A percentile compares a stretch with the other conserved stretches of the same genome.
phyloP scores from a whole-genome alignment of 148 eudicot genomes.

The Bassia scoparia region DNA sequence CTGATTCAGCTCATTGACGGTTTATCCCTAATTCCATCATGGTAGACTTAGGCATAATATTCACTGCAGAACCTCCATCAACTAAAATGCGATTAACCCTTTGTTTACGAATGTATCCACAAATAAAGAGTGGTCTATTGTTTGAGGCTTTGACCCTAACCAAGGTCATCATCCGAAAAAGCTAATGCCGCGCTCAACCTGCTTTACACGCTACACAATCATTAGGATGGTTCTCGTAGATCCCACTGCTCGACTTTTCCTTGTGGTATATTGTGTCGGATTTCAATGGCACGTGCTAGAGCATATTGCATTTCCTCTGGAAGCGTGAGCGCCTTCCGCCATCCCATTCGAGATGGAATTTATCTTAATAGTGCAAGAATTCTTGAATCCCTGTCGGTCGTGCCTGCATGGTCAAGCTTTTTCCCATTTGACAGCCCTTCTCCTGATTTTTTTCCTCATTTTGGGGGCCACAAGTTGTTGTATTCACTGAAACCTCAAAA shows the following conservation, averaged over 20 bases:
- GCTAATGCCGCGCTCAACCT: not conserved
- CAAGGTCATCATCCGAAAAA: not conserved
- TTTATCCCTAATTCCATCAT: not conserved
- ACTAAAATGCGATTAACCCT: not conserved
- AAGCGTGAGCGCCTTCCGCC: not conserved
- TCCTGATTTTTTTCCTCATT: not conserved
- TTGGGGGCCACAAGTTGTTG: not conserved
- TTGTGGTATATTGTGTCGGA: not conserved
- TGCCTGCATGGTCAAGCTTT: not conserved
- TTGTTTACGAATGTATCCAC: not conserved
- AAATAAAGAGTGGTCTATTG: not conserved
- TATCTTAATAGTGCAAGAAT: not conserved
- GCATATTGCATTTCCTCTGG: not conserved
- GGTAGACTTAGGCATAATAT: constrained; percentile 2
- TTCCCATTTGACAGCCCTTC: too few relatives aligned
- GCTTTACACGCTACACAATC: not conserved
- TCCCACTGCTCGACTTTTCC: not conserved
- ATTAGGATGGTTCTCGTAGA: not conserved
- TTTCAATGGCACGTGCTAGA: not conserved
- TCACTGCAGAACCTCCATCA: not conserved
- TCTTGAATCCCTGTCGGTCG: not conserved
- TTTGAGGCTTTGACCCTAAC: not conserved
- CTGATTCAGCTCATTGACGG: not conserved
- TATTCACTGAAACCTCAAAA: not conserved
- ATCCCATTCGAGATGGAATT: not conserved